These are phyloP conservation scores for Halophytophthora polymorphica DNA, from an alignment of 352 stramenopile species.

Conservation along the genomic window DNA sequence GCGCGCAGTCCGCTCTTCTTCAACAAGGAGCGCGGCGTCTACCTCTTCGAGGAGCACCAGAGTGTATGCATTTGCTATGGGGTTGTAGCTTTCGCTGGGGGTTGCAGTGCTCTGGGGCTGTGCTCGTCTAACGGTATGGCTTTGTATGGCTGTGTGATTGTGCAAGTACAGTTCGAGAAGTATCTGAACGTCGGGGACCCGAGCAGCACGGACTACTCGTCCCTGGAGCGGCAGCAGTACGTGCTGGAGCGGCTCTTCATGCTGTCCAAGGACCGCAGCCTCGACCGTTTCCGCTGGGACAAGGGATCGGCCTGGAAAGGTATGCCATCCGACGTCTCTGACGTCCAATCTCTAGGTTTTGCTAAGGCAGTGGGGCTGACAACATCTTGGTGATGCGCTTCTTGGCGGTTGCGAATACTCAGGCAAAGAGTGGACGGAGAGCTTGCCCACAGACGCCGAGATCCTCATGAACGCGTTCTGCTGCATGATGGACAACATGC, in stretches of 20 bases:
- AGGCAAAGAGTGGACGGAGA: slow-evolving; percentile 82
- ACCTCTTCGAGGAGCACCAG: slow-evolving; percentile 79
- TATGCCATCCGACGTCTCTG: slow-evolving; percentile 4
- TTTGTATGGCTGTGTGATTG: too few relatives aligned
- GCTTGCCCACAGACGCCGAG: slow-evolving; percentile 72
- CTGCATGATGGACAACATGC: slow-evolving; percentile 86
- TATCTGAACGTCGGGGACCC: slow-evolving; percentile 83
- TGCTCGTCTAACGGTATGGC: too few relatives aligned
- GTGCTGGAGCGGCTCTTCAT: slow-evolving; percentile 81
- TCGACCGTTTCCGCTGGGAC: slow-evolving; percentile 83
- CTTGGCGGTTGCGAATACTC: too few relatives aligned
- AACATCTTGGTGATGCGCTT: too few relatives aligned
- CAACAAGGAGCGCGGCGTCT: slow-evolving; percentile 70
- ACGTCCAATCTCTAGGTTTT: too few relatives aligned
- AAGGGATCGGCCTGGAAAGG: slow-evolving; percentile 78
- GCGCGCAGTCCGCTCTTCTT: slow-evolving; percentile 69
- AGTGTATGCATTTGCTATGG: slow-evolving; percentile 39
- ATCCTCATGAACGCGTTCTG: slow-evolving; percentile 89
- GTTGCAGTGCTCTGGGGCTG: slow-evolving; percentile 5
- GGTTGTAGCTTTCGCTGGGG: not conserved
- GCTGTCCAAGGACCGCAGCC: slow-evolving; percentile 83
- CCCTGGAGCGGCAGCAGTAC: slow-evolving; percentile 79
- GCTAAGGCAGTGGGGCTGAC: too few relatives aligned
- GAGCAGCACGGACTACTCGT: slow-evolving; percentile 66
- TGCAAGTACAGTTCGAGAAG: slow-evolving; percentile 83